Percentiles rank a stretch among this genome's conserved stretches.
Conservation (phyloP, 176 grass and related monocot species). For the Zizania latifolia region DNA sequence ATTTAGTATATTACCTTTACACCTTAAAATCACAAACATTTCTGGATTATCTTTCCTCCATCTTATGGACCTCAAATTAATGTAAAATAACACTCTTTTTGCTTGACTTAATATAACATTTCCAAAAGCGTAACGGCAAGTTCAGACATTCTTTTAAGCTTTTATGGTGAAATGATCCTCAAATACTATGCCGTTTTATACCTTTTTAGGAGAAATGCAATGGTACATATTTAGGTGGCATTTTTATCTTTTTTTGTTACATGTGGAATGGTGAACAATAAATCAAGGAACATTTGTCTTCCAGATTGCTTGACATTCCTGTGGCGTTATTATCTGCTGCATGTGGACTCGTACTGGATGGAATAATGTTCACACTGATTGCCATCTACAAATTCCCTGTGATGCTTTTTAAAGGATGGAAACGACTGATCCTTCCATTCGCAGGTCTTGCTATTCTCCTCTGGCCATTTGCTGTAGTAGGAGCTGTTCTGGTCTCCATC, state of each 20-base stretch:
- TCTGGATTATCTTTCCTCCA: not conserved
- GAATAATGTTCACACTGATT: conserved; percentile 66
- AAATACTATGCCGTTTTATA: not conserved
- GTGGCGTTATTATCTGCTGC: conserved; percentile 51
- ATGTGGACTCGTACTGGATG: conserved; percentile 61
- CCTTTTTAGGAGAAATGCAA: not conserved
- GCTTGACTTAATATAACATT: not conserved
- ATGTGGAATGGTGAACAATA: conserved; percentile 11
- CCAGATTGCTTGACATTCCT: conserved; percentile 68
- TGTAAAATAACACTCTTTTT: conserved; percentile 1
- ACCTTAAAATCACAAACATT: not conserved
- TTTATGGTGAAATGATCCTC: conserved; percentile 3
- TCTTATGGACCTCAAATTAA: not conserved
- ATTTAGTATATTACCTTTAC: conserved; percentile 5
- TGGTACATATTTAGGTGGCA: conserved; percentile 7
- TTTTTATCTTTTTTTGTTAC: conserved; percentile 5
- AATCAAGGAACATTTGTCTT: not conserved
- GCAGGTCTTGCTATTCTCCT: conserved; percentile 95
- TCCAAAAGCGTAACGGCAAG: not conserved
- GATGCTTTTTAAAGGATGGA: conserved; percentile 99
- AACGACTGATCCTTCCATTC: conserved; percentile 74
- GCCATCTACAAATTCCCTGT: conserved; percentile 77
- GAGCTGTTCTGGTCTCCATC: conserved; percentile 60
- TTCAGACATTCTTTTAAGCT: not conserved
- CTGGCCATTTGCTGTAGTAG: conserved; percentile 88